A percentile compares a stretch with the other conserved stretches of the same genome.
Conservation (phyloP, 2,329 filamentous ascomycete genomes). For the Pyricularia pennisetigena region DNA sequence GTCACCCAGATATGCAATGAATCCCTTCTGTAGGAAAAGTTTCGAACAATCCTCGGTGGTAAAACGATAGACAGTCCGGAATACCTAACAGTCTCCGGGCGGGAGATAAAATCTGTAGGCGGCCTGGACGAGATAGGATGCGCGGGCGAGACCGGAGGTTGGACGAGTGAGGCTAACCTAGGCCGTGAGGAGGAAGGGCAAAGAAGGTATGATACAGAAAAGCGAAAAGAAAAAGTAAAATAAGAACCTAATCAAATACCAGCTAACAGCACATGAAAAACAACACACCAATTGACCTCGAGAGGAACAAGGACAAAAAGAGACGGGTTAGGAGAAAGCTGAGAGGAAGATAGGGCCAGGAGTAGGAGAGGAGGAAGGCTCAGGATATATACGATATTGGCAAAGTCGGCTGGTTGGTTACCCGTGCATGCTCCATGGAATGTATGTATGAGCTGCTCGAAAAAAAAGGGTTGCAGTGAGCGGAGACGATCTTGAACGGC, state of each 20-base stretch:
- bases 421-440: background rate
- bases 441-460: background rate
- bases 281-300: background rate
- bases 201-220: background rate
- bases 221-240: background rate
- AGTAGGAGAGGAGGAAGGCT: background rate
- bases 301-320: background rate
- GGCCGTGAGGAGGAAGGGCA: background rate
- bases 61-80: background rate
- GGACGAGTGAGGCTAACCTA: background rate
- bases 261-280: background rate
- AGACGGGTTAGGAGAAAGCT: background rate
- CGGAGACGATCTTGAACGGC: background rate
- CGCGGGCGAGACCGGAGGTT: background rate
- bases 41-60: background rate
- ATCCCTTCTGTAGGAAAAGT: background rate
- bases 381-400: background rate
- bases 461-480: background rate
- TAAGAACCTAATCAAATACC: background rate
- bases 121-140: background rate
- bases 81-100: background rate
- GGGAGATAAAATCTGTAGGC: background rate
- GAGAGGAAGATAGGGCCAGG: background rate
- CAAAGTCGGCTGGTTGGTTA: background rate
- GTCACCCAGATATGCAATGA: background rate